Base-by-base conservation (phyloP, 352 stramenopile genomes). In the Pythium volutum region DNA sequence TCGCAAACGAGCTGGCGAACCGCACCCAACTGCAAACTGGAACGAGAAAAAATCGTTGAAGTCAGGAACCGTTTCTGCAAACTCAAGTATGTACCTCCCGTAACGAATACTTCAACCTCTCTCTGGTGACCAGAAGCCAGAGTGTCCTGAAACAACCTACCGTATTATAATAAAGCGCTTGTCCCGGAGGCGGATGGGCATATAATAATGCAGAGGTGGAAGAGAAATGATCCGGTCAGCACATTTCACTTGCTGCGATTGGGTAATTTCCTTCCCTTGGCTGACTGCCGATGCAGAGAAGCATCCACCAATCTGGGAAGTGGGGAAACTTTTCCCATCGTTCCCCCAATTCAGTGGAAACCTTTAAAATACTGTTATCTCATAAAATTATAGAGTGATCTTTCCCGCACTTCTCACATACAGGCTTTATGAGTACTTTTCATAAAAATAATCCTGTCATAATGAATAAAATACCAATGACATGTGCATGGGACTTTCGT, bases 161-260 rank as follows among this genome's bases (percentile, higher is more conserved):
- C n/a, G n/a, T n/a, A n/a, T n/a, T n/a, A n/a, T n/a, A n/a, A n/a
- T n/a, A 18, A 5, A n/a, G 43, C 14, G 11, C 12, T 38, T 23
- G 22, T 9, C 14, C 2, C 12, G 25, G n/a, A 26, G 12, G 47
- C 48, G 59, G 54, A 61, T 67, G 60, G 46, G 60, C 34, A 55
- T 47, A 67, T 67, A 62, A 56, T 62, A 57, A 67, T 62, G 60
- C 46, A 52, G 29, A 62, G 60, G 60, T 51, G 46, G 26, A 33
- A 67, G 46, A 62, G 53, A 67, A 67, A 55, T 42, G 60, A 26
- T 45, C 60, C 59, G 53, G 53, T 58, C 60, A 16, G 23, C 22
- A 31, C 29, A 20, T 25, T n/a, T 55, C 11, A 39, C 31, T 55
- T 20, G 20, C 22, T 31, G 5, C 51, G 60, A 67, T 67, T 67